Evolutionary conservation across 1,139 yeast species (phyloP), one percentile per base, ranked within the genome.

Genomic region (Yamadazyma spencermartinsiae): DNA sequence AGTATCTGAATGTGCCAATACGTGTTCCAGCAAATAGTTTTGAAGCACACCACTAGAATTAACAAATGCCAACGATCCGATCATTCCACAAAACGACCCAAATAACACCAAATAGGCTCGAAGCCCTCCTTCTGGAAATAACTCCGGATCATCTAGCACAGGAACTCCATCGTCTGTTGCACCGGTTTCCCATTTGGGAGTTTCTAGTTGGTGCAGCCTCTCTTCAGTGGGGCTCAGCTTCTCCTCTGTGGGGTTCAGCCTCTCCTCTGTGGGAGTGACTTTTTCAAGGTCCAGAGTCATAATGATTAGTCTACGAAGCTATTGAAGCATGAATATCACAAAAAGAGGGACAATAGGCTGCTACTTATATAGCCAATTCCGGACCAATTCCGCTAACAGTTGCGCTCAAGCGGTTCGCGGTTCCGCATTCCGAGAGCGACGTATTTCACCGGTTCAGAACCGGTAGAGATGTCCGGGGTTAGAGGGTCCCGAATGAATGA

Each of bases 111-210:
- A 42, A 72, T 83, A 75, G 1, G 86, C 85, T 35, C 59, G 47
- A 26, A 52, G 31, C 0, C 86, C 87, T 4, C 87, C 86, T 43
- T 82, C 86, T 0, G 94, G 92, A 48, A 75, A 76, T 18, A 45
- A 55, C 27, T 49, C 48, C 2, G 61, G 58, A 36, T 62, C 48
- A 12, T 45, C 53, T 17, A 49, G 55, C 52, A 36, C 45, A 40
- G 33, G 61, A 49, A 41, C 56, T 42, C 19, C 43, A 26, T 30
- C 31, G 27, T 24, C 26, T 11, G n/a, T 11, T 24, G n/a, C 26
- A n/a, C n/a, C n/a, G n/a, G n/a, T n/a, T n/a, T n/a, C n/a, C n/a
- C n/a, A n/a, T n/a, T n/a, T n/a, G n/a, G n/a, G n/a, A n/a, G n/a
- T n/a, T n/a, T n/a, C n/a, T n/a, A n/a, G n/a, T n/a, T n/a, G 4